A percentile compares a stretch with the other conserved stretches of the same genome.
Evolutionary conservation across 2,329 filamentous ascomycete genomes (phyloP).

Genomic region (Epichloe sp.): DNA sequence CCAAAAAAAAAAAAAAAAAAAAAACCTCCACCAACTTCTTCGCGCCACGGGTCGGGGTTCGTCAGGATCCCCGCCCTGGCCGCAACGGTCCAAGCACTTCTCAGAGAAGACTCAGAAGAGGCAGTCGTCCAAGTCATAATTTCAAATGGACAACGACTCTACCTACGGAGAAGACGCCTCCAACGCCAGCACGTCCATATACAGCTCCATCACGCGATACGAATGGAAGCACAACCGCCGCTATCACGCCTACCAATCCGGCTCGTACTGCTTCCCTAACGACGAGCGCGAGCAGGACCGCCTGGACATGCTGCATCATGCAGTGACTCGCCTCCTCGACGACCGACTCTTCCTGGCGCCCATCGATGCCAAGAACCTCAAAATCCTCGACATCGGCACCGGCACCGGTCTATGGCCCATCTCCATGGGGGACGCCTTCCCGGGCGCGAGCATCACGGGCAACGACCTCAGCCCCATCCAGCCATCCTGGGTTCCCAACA

Average conservation of each 20-base stretch:
- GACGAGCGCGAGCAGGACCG: conserved; percentile 26
- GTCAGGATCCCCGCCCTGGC: not conserved
- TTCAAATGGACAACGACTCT: conserved; percentile 7
- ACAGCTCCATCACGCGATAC: conserved; percentile 21
- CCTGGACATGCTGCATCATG: conserved; percentile 25
- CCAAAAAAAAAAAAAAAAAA: not conserved
- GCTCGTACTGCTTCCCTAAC: conserved; percentile 24
- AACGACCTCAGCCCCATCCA: conserved; percentile 31
- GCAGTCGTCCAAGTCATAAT: not conserved
- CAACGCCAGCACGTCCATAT: conserved; percentile 14
- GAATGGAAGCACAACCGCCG: conserved; percentile 27
- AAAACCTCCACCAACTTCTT: not conserved
- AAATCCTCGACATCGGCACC: conserved; percentile 30
- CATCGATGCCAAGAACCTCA: conserved; percentile 23
- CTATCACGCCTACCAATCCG: conserved; percentile 26
- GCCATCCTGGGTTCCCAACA: conserved; percentile 38
- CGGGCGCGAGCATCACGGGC: conserved; percentile 23
- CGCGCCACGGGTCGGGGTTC: not conserved
- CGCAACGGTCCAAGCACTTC: not conserved
- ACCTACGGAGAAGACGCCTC: conserved; percentile 7
- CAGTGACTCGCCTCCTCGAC: conserved; percentile 19
- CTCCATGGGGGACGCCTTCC: conserved; percentile 24
- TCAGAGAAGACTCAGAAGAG: not conserved
- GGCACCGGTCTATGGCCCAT: conserved; percentile 37
- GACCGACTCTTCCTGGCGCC: conserved; percentile 24